Conservation (phyloP, 495 filamentous ascomycete species). For the Podospora pseudopauciseta region DNA sequence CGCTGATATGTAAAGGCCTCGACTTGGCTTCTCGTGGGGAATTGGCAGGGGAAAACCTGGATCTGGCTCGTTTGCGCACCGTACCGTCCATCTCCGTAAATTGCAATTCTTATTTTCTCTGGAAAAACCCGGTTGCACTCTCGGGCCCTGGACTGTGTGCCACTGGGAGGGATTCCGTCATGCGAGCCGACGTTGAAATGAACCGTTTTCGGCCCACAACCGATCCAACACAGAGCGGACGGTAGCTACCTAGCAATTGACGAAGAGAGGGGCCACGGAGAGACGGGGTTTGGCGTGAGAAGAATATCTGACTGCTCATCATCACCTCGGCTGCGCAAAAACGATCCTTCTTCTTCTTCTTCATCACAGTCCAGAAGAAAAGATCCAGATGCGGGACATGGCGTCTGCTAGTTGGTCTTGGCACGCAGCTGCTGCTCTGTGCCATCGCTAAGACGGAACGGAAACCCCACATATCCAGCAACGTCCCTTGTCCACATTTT, state of each 20-base stretch:
- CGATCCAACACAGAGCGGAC: slow-evolving; percentile 9
- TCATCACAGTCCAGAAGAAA: background rate
- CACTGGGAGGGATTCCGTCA: background rate
- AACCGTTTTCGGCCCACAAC: background rate
- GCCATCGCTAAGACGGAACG: background rate
- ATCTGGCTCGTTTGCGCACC: background rate
- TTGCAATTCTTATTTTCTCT: background rate
- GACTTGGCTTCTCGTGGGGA: background rate
- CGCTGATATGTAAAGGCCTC: background rate
- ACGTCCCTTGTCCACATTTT: background rate
- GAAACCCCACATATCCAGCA: background rate
- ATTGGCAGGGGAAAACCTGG: background rate
- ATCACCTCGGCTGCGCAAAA: background rate
- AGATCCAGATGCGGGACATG: slow-evolving; percentile 16
- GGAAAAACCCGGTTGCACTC: background rate
- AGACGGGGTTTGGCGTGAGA: background rate
- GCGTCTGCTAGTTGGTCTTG: slow-evolving; percentile 10
- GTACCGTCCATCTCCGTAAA: slow-evolving; percentile 1
- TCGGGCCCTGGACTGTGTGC: background rate
- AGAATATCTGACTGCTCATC: background rate
- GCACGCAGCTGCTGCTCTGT: background rate
- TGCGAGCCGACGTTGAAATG: background rate
- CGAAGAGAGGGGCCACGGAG: background rate
- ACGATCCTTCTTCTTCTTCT: background rate
- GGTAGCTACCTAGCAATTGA: background rate